Evolutionary conservation across 2,329 filamentous ascomycete species (phyloP).

Genomic region (Macrophomina phaseolina): DNA sequence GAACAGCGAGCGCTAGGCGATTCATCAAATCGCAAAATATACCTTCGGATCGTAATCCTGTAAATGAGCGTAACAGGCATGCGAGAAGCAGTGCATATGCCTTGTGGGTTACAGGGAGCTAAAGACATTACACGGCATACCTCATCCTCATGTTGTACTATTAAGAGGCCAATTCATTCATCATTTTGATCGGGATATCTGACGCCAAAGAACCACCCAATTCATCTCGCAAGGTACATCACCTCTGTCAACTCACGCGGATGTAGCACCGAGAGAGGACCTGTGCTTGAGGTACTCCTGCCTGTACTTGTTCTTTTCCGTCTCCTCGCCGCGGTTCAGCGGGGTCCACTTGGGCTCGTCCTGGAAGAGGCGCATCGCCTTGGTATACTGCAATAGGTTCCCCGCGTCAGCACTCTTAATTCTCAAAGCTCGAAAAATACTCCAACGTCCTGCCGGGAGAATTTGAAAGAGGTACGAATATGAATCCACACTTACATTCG

Average conservation of each 20-base stretch:
- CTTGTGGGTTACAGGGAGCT: too few species aligned
- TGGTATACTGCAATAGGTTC: slow-evolving; percentile 71
- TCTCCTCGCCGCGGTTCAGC: slow-evolving; percentile 76
- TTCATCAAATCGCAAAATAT: not conserved
- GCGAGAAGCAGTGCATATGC: too few species aligned
- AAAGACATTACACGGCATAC: too few species aligned
- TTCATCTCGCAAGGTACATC: not conserved
- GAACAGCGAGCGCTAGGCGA: not conserved
- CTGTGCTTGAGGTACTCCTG: slow-evolving; percentile 70
- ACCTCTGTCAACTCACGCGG: not conserved
- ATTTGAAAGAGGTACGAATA: too few species aligned
- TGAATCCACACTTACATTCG: slow-evolving; percentile 70
- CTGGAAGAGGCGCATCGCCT: slow-evolving; percentile 96
- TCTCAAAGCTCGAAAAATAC: not conserved
- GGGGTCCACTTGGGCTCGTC: slow-evolving; percentile 99
- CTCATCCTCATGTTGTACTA: too few species aligned
- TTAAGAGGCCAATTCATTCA: too few species aligned
- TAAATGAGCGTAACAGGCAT: too few species aligned
- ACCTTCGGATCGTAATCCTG: not conserved
- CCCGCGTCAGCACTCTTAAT: not conserved
- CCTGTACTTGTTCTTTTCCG: slow-evolving; percentile 79
- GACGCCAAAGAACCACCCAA: not conserved
- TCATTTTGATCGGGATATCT: not conserved
- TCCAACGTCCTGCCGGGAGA: too few species aligned
- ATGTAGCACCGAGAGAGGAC: not conserved